Percentiles rank a stretch among this genome's conserved stretches.
These are phyloP conservation scores for Tetragonia tetragonoides DNA, from an alignment of 148 eudicot species.

Conservation along the genomic window DNA sequence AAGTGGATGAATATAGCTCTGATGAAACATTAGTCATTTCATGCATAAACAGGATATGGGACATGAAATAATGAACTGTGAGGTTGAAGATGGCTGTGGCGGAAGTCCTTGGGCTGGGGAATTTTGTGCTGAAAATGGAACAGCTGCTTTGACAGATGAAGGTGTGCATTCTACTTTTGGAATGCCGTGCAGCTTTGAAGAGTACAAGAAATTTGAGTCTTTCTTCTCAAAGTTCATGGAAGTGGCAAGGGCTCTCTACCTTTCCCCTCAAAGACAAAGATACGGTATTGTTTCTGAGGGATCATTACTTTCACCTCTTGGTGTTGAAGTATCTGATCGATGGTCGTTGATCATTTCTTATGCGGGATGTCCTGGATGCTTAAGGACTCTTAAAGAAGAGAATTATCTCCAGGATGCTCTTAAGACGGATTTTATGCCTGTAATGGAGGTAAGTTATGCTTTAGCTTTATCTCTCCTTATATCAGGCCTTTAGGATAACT, in stretches of 20 bases:
- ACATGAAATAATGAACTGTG: constrained; percentile 48
- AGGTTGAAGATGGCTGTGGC: constrained; percentile 36
- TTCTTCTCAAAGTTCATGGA: constrained; percentile 54
- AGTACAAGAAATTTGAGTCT: constrained; percentile 49
- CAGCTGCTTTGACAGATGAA: constrained; percentile 29
- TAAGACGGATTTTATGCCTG: constrained; percentile 45
- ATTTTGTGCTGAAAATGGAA: constrained; percentile 42
- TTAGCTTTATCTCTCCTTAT: background rate
- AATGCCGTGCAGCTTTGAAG: constrained; percentile 52
- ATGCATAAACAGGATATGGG: constrained; percentile 41
- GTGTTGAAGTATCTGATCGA: constrained; percentile 51
- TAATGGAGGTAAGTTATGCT: constrained; percentile 48
- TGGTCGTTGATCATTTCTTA: constrained; percentile 58
- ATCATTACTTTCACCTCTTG: constrained; percentile 55
- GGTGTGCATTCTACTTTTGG: constrained; percentile 31
- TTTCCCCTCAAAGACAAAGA: constrained; percentile 79
- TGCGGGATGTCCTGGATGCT: constrained; percentile 71
- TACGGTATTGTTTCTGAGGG: constrained; percentile 63
- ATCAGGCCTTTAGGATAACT: background rate
- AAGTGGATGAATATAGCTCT: constrained; percentile 18
- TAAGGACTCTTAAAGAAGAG: constrained; percentile 50
- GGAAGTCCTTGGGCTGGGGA: constrained; percentile 50
- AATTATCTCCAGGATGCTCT: constrained; percentile 46
- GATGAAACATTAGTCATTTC: constrained; percentile 15
- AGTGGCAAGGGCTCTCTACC: constrained; percentile 52